Base-by-base conservation (phyloP, 2,329 filamentous ascomycete species). In the Calonectria crousiana region DNA sequence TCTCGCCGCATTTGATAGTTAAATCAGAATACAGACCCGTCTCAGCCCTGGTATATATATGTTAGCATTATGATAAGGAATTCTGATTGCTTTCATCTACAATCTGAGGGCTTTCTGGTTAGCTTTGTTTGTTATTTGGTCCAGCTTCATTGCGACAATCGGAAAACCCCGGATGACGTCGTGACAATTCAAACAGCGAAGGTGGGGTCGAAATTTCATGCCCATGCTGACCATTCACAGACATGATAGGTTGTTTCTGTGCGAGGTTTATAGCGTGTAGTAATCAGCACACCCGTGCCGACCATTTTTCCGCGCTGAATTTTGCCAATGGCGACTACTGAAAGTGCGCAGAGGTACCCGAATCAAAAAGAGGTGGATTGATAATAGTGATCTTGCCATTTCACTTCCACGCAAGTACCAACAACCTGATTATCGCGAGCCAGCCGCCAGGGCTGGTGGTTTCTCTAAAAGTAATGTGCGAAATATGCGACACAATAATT, bases 391-490 rank as follows among this genome's bases (percentile, higher is more conserved):
- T 9, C 26, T 53, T 6, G 11, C 51, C 26, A 28, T 28, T 51
- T 14, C 13, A 51, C 49, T 5, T 26, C 47, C 20, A 26, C 23
- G 11, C 3, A 26, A 51, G 1, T 6, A n/a, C 20, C 9, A 28
- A 16, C 49, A 23, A 51, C 20, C 14, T 14, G n/a, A 53, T 53
- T 20, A 28, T 32, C 6, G 4, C 6, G 6, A n/a, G 20, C 20
- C 18, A 20, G 41, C 23, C 14, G 13, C 4, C 26, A 18, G 28
- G 14, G 14, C 23, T 52, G 6, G 16, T 4, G 18, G 18, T 6
- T 30, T 53, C 3, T 18, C 8, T n/a, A 8, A 53, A 20, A 93
- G 38, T 83, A 88, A 34, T 47, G 1, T 75, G 74, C 11, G 16
- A 65, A 38, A 49, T 58, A 13, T 75, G 74, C 14, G 74, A 69